A percentile compares a stretch with the other conserved stretches of the same genome.
These are phyloP conservation scores for Malus hybrid DNA, from an alignment of 331 rosid species.

Conservation along the genomic window DNA sequence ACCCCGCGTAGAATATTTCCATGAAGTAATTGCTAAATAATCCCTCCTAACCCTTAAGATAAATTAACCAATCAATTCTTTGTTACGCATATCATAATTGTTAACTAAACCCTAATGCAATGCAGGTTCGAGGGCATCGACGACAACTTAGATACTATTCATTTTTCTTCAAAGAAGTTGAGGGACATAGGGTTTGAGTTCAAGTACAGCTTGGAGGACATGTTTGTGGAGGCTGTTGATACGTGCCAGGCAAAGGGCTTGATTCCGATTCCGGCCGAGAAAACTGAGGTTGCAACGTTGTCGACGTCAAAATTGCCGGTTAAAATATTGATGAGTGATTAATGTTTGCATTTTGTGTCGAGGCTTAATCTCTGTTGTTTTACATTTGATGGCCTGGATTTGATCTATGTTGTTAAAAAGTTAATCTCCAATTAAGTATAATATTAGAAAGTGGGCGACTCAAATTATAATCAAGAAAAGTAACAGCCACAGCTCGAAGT, in stretches of 20 bases:
- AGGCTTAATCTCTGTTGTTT: too few species aligned
- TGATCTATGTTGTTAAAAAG: too few species aligned
- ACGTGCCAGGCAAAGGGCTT: slow-evolving; percentile 50
- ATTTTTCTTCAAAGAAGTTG: slow-evolving; percentile 59
- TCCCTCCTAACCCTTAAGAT: not conserved
- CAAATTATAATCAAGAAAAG: too few species aligned
- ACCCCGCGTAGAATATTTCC: slow-evolving; percentile 50
- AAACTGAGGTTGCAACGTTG: not conserved
- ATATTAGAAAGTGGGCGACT: too few species aligned
- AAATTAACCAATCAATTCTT: not conserved
- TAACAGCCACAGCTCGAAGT: too few species aligned
- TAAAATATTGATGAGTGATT: not conserved
- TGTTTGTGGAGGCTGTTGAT: slow-evolving; percentile 56
- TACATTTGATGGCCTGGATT: too few species aligned
- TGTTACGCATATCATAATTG: not conserved
- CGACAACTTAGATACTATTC: slow-evolving; percentile 36
- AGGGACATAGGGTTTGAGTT: slow-evolving; percentile 57
- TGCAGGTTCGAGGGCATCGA: slow-evolving; percentile 56
- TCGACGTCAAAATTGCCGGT: not conserved
- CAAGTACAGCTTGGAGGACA: slow-evolving; percentile 62
- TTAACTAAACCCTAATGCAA: not conserved
- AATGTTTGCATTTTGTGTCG: not conserved
- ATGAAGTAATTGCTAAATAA: slow-evolving; percentile 30
- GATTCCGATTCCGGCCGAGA: slow-evolving; percentile 15
- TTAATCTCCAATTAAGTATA: too few species aligned